Evolutionary conservation across 371 early-diverging fungal species (phyloP), one percentile per base, ranked within the genome.

Genomic region (Saksenaea vasiformis): DNA sequence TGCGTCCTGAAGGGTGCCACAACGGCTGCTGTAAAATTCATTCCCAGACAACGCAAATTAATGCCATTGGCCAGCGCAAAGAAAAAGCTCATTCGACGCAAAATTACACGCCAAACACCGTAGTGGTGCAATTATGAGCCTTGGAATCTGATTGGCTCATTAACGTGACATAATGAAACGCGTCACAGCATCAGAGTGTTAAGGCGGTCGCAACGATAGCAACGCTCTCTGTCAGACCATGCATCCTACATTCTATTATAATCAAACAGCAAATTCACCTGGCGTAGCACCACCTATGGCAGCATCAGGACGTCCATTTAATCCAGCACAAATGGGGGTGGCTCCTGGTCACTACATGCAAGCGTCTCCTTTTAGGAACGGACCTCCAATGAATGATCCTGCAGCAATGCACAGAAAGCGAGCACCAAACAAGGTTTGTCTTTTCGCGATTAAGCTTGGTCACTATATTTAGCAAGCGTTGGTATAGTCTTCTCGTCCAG

Each of bases 191-290:
- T n/a, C 1, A 14, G 58, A 3, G 17, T 37, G 13, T 58, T n/a
- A n/a, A n/a, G n/a, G n/a, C n/a, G 38, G 7, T 8, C 34, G n/a
- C 8, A 17, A 38, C 26, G 15, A 19, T 22, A 15, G 22, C 38
- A 37, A 15, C 14, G 3, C 37, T 24, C 36, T 31, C 47, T 3
- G 13, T 44, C 27, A 38, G 51, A 19, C 54, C n/a, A 74, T 75
- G 75, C 56, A 62, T 43, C 62, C 72, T 60, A 63, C 76, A 22
- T 72, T 67, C 43, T 75, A 68, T 43, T 75, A 69, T 61, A 75
- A 75, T 56, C 72, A 65, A 54, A 59, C 65, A 43, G 70, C 36
- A 19, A 58, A 47, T 47, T 47, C 51, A 47, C 51, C 51, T 47
- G 51, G 22, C 5, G 51, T 47, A 47, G 51, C 51, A 47, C 24